Evolutionary conservation across 2,329 filamentous ascomycete species (phyloP).

Genomic region (Bipolaris zeicola): DNA sequence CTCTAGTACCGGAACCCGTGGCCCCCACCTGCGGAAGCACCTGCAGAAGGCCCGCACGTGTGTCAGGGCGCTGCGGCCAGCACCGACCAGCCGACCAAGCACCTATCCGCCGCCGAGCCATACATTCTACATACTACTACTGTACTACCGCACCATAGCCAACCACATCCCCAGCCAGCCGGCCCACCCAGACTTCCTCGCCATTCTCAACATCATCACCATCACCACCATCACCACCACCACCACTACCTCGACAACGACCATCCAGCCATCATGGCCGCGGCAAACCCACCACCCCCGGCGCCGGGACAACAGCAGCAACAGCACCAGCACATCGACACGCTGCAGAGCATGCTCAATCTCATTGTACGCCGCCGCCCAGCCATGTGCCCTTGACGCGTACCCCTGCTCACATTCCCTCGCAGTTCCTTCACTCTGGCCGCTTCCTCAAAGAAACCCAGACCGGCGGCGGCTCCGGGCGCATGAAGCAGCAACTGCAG

Average conservation of each 20-base stretch:
- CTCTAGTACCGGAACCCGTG: conserved; percentile 7
- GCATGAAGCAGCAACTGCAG: conserved; percentile 41
- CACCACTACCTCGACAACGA: not conserved
- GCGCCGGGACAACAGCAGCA: conserved; percentile 14
- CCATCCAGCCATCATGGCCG: conserved; percentile 18
- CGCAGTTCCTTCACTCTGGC: conserved; percentile 52
- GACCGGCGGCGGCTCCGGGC: conserved; percentile 34
- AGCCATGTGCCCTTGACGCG: not conserved
- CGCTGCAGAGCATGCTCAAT: conserved; percentile 55
- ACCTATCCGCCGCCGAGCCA: not conserved
- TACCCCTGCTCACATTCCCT: conserved; percentile 14
- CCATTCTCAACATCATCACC: no score
- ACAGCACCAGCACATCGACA: conserved; percentile 46
- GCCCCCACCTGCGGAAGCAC: conserved; percentile 7
- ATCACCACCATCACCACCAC: conserved; percentile 12
- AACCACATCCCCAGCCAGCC: not conserved
- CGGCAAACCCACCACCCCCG: conserved; percentile 15
- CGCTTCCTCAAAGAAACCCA: conserved; percentile 53
- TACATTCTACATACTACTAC: not conserved
- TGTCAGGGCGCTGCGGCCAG: not conserved
- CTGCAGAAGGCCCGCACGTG: conserved; percentile 18
- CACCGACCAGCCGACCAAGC: conserved; percentile 2
- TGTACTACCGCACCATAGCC: not conserved
- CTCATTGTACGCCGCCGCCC: conserved; percentile 48
- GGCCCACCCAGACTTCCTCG: not conserved